Conservation (phyloP, 805 yeast species). For the Ogataea kodamae region DNA sequence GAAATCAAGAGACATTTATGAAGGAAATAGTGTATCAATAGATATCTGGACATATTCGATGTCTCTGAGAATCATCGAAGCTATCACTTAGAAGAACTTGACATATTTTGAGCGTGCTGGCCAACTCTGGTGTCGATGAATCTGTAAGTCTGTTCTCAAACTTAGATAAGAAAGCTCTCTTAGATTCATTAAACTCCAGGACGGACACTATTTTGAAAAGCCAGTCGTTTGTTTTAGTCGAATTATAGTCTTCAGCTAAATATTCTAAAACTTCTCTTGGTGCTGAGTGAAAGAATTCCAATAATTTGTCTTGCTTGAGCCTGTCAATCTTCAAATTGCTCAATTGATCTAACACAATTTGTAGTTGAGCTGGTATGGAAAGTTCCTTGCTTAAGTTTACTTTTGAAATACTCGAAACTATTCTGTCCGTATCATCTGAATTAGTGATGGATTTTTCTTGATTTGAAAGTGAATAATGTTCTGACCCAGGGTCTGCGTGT, state of each 20-base stretch:
- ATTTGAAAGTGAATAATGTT: background rate
- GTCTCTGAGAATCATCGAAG: constrained; percentile 18
- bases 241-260: constrained; percentile 5
- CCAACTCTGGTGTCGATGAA: background rate
- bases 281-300: constrained; percentile 13
- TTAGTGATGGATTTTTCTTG: background rate
- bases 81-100: constrained; percentile 7
- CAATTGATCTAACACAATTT: constrained; percentile 4
- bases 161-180: constrained; percentile 16
- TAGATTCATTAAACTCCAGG: constrained; percentile 26
- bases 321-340: constrained; percentile 20
- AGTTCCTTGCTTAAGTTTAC: background rate
- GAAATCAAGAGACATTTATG: constrained; percentile 51
- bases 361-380: constrained; percentile 1
- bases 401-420: background rate
- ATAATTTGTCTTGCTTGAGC: constrained; percentile 13
- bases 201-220: constrained; percentile 11
- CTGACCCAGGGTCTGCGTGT: constrained; percentile 1
- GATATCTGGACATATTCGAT: constrained; percentile 2
- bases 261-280: constrained; percentile 8
- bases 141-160: constrained; percentile 3
- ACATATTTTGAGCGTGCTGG: constrained; percentile 4
- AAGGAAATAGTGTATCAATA: constrained; percentile 12
- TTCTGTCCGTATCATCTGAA: too few species aligned
- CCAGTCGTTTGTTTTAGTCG: constrained; percentile 12